Percentiles rank a stretch among this genome's conserved stretches.
These are phyloP conservation scores for Termitomyces titanicus DNA, from an alignment of 768 basidiomycete genomes.

Conservation along the genomic window DNA sequence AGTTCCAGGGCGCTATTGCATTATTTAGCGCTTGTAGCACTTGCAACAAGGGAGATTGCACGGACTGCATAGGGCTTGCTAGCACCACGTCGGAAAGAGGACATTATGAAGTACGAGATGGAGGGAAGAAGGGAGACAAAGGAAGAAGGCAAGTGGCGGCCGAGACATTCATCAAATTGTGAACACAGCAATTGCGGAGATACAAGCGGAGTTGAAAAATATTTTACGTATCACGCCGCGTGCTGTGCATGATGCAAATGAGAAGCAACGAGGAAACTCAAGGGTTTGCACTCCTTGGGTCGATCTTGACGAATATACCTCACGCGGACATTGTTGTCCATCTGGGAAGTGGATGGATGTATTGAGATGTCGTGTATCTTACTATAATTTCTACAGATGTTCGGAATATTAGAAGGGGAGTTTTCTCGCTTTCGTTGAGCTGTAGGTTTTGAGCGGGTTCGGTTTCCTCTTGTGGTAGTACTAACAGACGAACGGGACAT, in stretches of 20 bases:
- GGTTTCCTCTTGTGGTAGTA: conserved; percentile 49
- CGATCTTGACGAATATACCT: too few species aligned
- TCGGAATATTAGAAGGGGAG: conserved; percentile 48
- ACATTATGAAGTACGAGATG: conserved; percentile 2
- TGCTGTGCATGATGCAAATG: too few species aligned
- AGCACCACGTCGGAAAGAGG: conserved; percentile 5
- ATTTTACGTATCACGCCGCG: not conserved
- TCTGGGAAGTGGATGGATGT: not conserved
- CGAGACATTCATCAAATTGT: conserved; percentile 7
- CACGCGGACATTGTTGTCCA: too few species aligned
- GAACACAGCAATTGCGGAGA: conserved; percentile 14
- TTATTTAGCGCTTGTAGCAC: not conserved
- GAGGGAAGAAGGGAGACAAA: not conserved
- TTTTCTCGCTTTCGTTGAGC: conserved; percentile 46
- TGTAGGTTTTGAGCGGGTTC: conserved; percentile 54
- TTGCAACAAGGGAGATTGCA: not conserved
- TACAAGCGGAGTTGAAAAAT: conserved; percentile 17
- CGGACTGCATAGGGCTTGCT: conserved; percentile 2
- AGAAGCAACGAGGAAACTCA: too few species aligned
- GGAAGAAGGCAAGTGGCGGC: not conserved
- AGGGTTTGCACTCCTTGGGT: too few species aligned
- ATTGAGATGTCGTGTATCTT: not conserved
- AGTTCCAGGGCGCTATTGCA: not conserved
- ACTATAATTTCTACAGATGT: not conserved
- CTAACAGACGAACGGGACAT: conserved; percentile 22